These are phyloP conservation scores for Malania oleifera DNA, from an alignment of 164 flowering plant species.

Conservation along the genomic window DNA sequence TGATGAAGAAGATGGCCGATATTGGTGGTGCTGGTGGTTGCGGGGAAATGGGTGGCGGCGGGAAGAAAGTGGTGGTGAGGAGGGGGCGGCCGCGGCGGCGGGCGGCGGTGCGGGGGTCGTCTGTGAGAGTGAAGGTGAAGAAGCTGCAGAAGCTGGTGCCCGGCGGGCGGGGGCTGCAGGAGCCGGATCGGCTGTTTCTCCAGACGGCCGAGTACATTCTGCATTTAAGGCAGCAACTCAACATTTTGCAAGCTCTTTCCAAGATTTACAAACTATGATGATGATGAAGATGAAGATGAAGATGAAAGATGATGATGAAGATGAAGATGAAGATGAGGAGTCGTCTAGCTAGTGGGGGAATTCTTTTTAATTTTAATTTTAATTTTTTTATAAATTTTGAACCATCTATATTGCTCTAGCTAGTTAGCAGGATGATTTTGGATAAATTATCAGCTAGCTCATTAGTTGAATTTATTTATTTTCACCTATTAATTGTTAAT, in stretches of 20 bases:
- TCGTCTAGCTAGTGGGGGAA: too few species aligned
- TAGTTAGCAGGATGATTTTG: too few species aligned
- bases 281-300: too few species aligned
- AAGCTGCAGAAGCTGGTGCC: constrained; percentile 56
- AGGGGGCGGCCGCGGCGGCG: not conserved
- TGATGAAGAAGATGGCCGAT: not conserved
- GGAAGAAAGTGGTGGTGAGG: constrained; percentile 10
- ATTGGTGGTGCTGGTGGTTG: not conserved
- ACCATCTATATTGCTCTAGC: too few species aligned
- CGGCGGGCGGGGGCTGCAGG: constrained; percentile 49
- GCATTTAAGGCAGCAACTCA: constrained; percentile 51
- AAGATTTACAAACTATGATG: constrained; percentile 28
- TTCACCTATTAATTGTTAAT: too few species aligned
- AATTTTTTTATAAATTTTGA: too few species aligned
- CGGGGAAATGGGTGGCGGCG: constrained; percentile 3
- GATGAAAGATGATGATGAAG: too few species aligned
- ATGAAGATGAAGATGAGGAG: too few species aligned
- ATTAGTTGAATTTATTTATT: too few species aligned
- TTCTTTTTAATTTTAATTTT: too few species aligned
- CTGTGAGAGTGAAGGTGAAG: constrained; percentile 40
- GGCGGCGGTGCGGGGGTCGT: not conserved
- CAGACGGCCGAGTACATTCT: constrained; percentile 62
- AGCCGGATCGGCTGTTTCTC: constrained; percentile 50
- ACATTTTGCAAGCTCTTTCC: constrained; percentile 53
- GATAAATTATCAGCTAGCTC: too few species aligned